A percentile compares a stretch with the other conserved stretches of the same genome.
phyloP scores from a whole-genome alignment of 2,329 filamentous ascomycete genomes.

The Penicillium sclerotiorum region DNA sequence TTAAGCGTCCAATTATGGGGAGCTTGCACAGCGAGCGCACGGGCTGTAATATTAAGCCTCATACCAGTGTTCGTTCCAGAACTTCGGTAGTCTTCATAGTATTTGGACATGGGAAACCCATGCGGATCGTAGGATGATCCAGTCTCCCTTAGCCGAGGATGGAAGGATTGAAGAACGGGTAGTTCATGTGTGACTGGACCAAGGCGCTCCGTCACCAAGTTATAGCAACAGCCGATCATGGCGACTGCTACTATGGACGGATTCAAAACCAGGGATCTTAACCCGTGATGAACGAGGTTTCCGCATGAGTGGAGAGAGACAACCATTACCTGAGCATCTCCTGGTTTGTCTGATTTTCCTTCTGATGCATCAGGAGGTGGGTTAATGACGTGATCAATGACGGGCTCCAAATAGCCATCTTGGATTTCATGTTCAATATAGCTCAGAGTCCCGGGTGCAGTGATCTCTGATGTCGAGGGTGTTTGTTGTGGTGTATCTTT shows the following conservation, averaged over 20 bases:
- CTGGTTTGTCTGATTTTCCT: neutral
- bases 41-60: slow-evolving; percentile 88
- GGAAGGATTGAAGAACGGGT: slow-evolving; percentile 73
- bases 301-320: slow-evolving; percentile 98
- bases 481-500: slow-evolving; percentile 14
- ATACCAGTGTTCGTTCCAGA: slow-evolving; percentile 65
- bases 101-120: slow-evolving; percentile 88
- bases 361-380: slow-evolving; percentile 5
- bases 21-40: slow-evolving; percentile 98
- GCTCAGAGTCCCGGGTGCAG: slow-evolving; percentile 36
- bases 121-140: slow-evolving; percentile 76
- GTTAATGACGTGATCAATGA: slow-evolving; percentile 34
- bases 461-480: slow-evolving; percentile 15
- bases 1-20: slow-evolving; percentile 83
- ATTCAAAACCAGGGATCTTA: slow-evolving; percentile 85
- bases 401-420: slow-evolving; percentile 43
- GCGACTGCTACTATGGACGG: slow-evolving; percentile 82
- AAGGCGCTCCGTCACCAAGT: slow-evolving; percentile 86
- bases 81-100: slow-evolving; percentile 58
- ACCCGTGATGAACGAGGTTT: slow-evolving; percentile 90
- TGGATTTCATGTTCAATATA: slow-evolving; percentile 47
- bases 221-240: slow-evolving; percentile 98
- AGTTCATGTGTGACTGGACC: slow-evolving; percentile 85
- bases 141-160: slow-evolving; percentile 68
- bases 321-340: slow-evolving; percentile 65